These are phyloP conservation scores for Fusarium foetens DNA, from an alignment of 2,329 filamentous ascomycete genomes.

Conservation along the genomic window DNA sequence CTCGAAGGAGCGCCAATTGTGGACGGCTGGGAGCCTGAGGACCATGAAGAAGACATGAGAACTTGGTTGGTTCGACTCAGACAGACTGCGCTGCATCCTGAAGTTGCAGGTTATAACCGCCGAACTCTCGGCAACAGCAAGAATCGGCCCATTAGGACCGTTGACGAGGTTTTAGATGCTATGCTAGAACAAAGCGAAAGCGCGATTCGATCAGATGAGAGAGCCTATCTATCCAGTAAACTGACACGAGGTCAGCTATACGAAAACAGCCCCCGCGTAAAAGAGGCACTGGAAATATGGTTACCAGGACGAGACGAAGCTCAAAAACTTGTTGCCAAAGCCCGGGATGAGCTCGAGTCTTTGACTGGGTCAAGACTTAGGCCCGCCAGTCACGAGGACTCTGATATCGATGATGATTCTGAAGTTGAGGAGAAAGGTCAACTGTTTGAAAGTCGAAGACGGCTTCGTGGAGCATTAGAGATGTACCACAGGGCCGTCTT, in stretches of 20 bases:
- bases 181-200: slow-evolving; percentile 91
- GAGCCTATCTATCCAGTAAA: slow-evolving; percentile 70
- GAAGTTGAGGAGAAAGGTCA: slow-evolving; percentile 53
- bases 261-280: slow-evolving; percentile 76
- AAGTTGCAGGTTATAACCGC: slow-evolving; percentile 76
- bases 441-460: slow-evolving; percentile 67
- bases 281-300: slow-evolving; percentile 78
- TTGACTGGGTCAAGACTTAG: slow-evolving; percentile 52
- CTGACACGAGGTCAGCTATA: slow-evolving; percentile 80
- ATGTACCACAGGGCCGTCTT: slow-evolving; percentile 84
- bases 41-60: slow-evolving; percentile 78
- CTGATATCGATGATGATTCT: slow-evolving; percentile 46
- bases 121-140: slow-evolving; percentile 70
- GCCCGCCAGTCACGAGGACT: slow-evolving; percentile 7
- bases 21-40: slow-evolving; percentile 72
- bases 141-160: slow-evolving; percentile 77
- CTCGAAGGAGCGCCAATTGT: slow-evolving; percentile 69
- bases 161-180: slow-evolving; percentile 84
- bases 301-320: slow-evolving; percentile 63
- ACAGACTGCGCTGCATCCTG: slow-evolving; percentile 86
- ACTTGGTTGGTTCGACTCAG: slow-evolving; percentile 80
- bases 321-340: slow-evolving; percentile 67
- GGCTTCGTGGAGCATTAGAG: slow-evolving; percentile 78
- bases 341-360: slow-evolving; percentile 67
- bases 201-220: slow-evolving; percentile 73